Percentiles rank a stretch among this genome's conserved stretches.
Conservation (phyloP, 2,329 filamentous ascomycete genomes). For the Diplocarpon rosae region DNA sequence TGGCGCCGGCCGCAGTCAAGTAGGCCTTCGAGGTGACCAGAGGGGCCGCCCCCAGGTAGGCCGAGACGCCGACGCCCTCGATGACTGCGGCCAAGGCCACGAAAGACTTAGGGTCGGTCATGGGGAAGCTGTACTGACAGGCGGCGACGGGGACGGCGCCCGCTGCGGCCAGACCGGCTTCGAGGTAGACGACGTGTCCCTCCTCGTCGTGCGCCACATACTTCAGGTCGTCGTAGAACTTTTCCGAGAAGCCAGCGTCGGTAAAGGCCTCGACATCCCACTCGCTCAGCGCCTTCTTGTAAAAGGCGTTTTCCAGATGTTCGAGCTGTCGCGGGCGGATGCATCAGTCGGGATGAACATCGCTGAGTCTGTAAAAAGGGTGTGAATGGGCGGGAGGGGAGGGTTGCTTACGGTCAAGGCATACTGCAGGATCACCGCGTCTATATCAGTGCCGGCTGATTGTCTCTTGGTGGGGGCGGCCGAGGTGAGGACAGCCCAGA, state of each 20-base stretch:
- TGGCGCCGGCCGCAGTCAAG: constrained; percentile 50
- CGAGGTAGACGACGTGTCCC: constrained; percentile 47
- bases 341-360: neutral
- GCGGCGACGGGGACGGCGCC: constrained; percentile 42
- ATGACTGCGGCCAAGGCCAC: constrained; percentile 42
- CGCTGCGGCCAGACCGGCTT: constrained; percentile 32
- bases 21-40: constrained; percentile 46
- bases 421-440: constrained; percentile 34
- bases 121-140: constrained; percentile 46
- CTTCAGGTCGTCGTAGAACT: constrained; percentile 47
- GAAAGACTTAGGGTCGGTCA: constrained; percentile 38
- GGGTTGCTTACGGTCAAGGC: constrained; percentile 29
- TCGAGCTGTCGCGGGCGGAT: constrained; percentile 32
- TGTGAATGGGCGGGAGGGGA: too few species aligned
- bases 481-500: constrained; percentile 11
- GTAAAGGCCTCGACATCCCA: constrained; percentile 42
- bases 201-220: constrained; percentile 45
- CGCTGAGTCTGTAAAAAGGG: neutral
- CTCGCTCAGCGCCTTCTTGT: constrained; percentile 46
- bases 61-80: constrained; percentile 46
- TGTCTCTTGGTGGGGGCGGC: constrained; percentile 18
- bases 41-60: constrained; percentile 52
- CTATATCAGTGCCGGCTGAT: constrained; percentile 14
- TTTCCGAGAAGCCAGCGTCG: constrained; percentile 37
- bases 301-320: constrained; percentile 53